These are phyloP conservation scores for Fusarium kyushuense DNA, from an alignment of 2,329 filamentous ascomycete species.

Conservation along the genomic window DNA sequence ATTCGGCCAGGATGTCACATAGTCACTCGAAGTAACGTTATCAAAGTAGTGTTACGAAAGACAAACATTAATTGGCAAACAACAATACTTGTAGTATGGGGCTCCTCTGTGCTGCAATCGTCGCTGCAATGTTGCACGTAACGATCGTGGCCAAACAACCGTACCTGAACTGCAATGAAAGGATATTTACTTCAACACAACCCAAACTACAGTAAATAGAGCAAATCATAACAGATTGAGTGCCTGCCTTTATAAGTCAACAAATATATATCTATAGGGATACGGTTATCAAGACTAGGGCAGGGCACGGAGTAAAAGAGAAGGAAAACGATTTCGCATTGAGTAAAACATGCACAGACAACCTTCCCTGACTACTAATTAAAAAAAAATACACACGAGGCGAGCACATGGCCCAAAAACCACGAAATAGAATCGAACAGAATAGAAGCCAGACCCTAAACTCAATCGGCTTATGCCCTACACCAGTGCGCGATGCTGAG, in stretches of 20 bases:
- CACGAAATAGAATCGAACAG: neutral
- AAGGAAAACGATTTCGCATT: neutral
- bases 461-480: neutral
- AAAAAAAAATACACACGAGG: neutral
- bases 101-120: neutral
- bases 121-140: neutral
- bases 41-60: neutral
- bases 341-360: neutral
- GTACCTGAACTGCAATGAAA: neutral
- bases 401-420: neutral
- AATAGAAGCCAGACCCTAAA: conserved; percentile 2
- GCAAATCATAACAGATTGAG: neutral
- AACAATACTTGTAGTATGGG: neutral
- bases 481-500: neutral
- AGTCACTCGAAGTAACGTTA: neutral
- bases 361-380: neutral
- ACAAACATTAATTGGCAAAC: neutral
- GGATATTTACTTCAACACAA: neutral
- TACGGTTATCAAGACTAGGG: too few relatives aligned
- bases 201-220: neutral
- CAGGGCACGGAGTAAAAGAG: neutral
- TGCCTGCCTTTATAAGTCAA: neutral
- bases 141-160: neutral
- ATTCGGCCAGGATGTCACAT: neutral
- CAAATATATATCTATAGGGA: neutral